Evolutionary conservation across 2,329 filamentous ascomycete species (phyloP).

Genomic region (Hymenoscyphus occultus): DNA sequence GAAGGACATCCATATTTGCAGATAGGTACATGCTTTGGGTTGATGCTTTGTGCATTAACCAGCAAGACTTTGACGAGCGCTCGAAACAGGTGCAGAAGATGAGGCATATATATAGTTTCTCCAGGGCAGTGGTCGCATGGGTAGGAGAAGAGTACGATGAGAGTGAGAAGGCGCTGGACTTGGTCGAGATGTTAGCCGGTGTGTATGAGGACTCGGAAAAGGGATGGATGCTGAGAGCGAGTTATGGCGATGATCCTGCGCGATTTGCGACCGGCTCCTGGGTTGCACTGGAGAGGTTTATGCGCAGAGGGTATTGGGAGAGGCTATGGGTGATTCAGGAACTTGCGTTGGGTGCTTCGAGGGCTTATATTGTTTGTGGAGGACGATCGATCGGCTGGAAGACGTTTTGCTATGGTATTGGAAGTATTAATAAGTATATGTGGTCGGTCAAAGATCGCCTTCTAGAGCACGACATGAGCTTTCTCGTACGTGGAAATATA

Average conservation of each 20-base stretch:
- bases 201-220: neutral
- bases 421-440: constrained; percentile 14
- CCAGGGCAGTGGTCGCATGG: constrained; percentile 18
- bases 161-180: constrained; percentile 16
- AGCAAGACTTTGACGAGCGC: constrained; percentile 13
- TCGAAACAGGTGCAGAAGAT: constrained; percentile 19
- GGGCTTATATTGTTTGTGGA: constrained; percentile 13
- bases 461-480: constrained; percentile 6
- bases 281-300: constrained; percentile 15
- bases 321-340: constrained; percentile 27
- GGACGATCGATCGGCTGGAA: constrained; percentile 12
- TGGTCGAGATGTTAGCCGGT: constrained; percentile 9
- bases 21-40: constrained; percentile 16
- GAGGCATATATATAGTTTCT: constrained; percentile 15
- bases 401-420: constrained; percentile 17
- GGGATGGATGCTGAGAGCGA: neutral
- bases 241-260: constrained; percentile 6
- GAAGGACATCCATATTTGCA: neutral
- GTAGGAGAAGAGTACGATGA: constrained; percentile 11
- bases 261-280: constrained; percentile 13
- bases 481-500: neutral
- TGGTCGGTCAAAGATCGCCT: constrained; percentile 18
- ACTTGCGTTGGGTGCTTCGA: constrained; percentile 18
- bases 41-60: constrained; percentile 23
- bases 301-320: constrained; percentile 21